Evolutionary conservation across 2,329 filamentous ascomycete genomes (phyloP), one percentile per base, ranked within the genome.

Genomic region (Rutstroemia sp.): DNA sequence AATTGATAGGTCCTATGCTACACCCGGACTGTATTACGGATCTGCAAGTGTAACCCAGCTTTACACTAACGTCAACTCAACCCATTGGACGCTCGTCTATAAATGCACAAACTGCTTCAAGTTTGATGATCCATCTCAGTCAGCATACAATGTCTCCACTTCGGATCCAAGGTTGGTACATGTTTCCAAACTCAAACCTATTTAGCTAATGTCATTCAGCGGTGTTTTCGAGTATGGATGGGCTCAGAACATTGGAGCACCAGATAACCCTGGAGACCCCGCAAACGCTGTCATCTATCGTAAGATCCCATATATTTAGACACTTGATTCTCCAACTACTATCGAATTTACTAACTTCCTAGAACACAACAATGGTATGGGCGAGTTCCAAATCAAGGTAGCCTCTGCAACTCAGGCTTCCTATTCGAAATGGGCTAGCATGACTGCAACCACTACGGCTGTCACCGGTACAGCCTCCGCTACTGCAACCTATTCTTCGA

Each of bases 61-160:
- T 59, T 80, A 78, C 14, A 77, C 78, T 14, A 76, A 72, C 25
- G 73, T 86, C 56, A 84, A 78, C 63, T 73, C 75, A 16, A 81
- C 78, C 25, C 73, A 79, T 61, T 88, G 81, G 68, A 78, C 78
- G 47, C 66, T 87, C 48, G 76, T 86, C n/a, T 88, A 86, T 71
- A 77, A 81, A 48, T 88, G 85, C 69, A 69, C 83, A 61, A 75
- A 76, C 61, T 83, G 80, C 67, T 71, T 81, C 21, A 64, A 72
- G 1, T 83, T 80, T 77, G 70, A 78, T 61, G 73, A 81, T 42
- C 72, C 75, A 25, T 76, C 76, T 3, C 70, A 71, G 38, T 71
- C 69, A 1, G 73, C 73, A 0, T 59, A 60, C 25, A 72, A 70
- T 3, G 72, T 73, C 2, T 72, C 72, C 4, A 82, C 79, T 12